Evolutionary conservation across 495 filamentous ascomycete genomes (phyloP).

Genomic region (Penicillium samsonianum): DNA sequence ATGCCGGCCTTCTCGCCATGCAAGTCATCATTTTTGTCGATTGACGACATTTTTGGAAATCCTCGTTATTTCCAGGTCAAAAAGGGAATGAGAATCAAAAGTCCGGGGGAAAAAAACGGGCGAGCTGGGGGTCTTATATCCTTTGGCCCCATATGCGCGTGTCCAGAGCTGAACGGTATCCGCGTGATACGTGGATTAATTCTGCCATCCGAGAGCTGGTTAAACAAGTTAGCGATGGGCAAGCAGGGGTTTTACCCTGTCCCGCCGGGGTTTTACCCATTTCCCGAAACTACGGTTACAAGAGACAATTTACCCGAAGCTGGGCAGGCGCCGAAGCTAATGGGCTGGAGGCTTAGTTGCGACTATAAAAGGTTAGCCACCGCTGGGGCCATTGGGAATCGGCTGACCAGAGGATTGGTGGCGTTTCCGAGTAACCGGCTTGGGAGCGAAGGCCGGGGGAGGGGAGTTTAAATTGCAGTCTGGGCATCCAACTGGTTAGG

Average conservation of each 20-base stretch:
- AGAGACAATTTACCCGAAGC: background rate
- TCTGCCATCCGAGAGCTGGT: background rate
- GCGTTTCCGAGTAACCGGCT: background rate
- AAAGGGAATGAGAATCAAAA: background rate
- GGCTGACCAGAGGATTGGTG: background rate
- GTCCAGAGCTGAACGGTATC: too few species aligned
- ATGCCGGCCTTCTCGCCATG: slow-evolving; percentile 23
- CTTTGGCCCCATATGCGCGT: background rate
- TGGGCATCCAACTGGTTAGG: too few species aligned
- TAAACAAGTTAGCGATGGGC: background rate
- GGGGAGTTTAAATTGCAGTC: background rate
- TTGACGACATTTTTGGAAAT: background rate
- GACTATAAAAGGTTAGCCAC: background rate
- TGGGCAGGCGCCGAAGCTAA: background rate
- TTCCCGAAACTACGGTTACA: background rate
- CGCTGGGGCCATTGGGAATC: background rate
- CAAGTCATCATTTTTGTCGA: slow-evolving; percentile 9
- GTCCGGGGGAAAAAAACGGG: background rate
- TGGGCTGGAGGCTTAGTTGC: slow-evolving; percentile 2
- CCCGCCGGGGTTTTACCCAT: slow-evolving; percentile 10
- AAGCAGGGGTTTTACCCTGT: background rate
- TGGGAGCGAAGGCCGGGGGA: background rate
- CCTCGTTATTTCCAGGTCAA: background rate
- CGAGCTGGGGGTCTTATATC: background rate
- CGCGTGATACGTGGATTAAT: slow-evolving; percentile 14